Base-by-base conservation (phyloP, 164 flowering plant species). In the Chimonanthus salicifolius region DNA sequence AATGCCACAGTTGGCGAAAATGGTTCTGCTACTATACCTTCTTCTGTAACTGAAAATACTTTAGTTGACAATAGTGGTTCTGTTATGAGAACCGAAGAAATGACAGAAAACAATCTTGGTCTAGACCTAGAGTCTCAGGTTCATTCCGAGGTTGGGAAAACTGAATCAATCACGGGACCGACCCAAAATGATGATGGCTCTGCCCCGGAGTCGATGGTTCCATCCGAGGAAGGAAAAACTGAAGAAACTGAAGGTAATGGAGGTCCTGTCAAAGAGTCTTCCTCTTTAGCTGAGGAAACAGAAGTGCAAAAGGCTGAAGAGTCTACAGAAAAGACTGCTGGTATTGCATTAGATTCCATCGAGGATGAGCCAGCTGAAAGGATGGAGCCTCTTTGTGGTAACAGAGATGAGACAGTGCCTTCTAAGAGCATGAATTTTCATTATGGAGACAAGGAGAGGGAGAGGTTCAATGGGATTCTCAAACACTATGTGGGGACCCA, bases 371-470 rank as follows among this genome's bases (percentile, higher is more conserved):
- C 33, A 44, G 9, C 44, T n/a, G 50, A 48, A 66, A 45, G 45
- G 16, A 66, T 15, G 5, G 48, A 13, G 9, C 18, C 49, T 13
- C 7, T 66, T 46, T 44, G 68, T 44, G 50, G 47, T 33, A 78
- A 75, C 68, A 86, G 70, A 18, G 78, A 77, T 45, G 79, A n/a
- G 45, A 77, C 75, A 64, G 4, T 44, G 9, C 5, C 49, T 4
- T 71, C 15, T 62, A 80, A 78, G 66, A 79, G 71, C 78, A 83
- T 83, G 49, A 82, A 33, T 44, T 93, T 92, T 77, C 74, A 76
- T 73, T 96, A 93, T 71, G 95, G 92, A 1, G 97, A 89, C 77
- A 69, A 83, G 82, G 95, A 87, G 82, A 96, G 58, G 81, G 90
- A 88, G 77, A 89, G 91, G 83, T 90, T 96, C 71, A 94, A 90